phyloP scores from a whole-genome alignment of 1,139 yeast species.

The Groenewaldozyma auringiensis region DNA sequence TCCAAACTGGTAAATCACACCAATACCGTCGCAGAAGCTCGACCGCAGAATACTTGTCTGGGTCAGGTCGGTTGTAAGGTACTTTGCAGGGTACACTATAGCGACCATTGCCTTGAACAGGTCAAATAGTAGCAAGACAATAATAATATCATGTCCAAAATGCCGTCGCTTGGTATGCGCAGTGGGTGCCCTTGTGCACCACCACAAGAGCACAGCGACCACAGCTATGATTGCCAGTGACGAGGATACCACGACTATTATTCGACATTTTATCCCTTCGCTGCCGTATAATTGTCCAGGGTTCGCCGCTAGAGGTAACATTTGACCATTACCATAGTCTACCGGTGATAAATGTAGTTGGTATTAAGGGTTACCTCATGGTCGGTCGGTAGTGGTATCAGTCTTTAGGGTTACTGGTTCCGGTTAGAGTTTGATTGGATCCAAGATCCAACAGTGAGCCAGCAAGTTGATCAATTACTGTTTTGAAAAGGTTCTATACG shows the following conservation, averaged over 20 bases:
- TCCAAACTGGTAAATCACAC: conserved; percentile 69
- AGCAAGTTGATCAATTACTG: too few species aligned
- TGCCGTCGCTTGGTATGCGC: conserved; percentile 38
- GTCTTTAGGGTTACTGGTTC: neutral
- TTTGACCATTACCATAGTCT: too few species aligned
- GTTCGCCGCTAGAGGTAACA: neutral
- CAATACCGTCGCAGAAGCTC: conserved; percentile 55
- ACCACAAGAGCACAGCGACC: conserved; percentile 45
- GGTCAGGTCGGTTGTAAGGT: conserved; percentile 38
- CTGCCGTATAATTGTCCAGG: conserved; percentile 15
- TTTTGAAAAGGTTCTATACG: too few species aligned
- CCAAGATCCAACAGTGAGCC: too few species aligned
- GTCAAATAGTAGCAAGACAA: conserved; percentile 61
- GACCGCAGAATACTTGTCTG: conserved; percentile 35
- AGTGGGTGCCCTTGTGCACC: conserved; percentile 17
- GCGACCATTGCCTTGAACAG: conserved; percentile 60
- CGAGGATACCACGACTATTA: conserved; percentile 51
- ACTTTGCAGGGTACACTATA: conserved; percentile 56
- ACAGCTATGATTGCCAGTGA: conserved; percentile 52
- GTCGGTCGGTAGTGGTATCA: too few species aligned
- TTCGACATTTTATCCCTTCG: conserved; percentile 32
- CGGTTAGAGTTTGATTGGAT: neutral
- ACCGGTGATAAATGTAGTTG: neutral
- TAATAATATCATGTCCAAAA: conserved; percentile 65
- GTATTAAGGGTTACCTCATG: neutral